These are phyloP conservation scores for Lophium mytilinum DNA, from an alignment of 495 filamentous ascomycete genomes.

Conservation along the genomic window DNA sequence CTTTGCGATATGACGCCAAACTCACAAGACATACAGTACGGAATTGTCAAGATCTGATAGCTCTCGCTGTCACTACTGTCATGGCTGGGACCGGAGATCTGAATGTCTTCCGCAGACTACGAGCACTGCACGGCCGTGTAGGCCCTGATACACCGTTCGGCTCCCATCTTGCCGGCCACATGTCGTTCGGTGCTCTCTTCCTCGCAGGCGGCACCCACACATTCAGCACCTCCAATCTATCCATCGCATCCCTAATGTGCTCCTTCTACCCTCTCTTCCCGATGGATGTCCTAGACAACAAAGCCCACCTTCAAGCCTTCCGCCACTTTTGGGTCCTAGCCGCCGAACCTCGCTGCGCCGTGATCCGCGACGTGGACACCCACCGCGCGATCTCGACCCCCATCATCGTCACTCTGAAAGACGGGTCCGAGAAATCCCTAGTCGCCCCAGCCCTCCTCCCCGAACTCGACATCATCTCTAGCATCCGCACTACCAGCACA, in stretches of 20 bases:
- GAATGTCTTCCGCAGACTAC: constrained; percentile 75
- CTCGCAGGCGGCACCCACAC: constrained; percentile 86
- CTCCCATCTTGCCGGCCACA: constrained; percentile 84
- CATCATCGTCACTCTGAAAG: constrained; percentile 48
- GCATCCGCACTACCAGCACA: constrained; percentile 56
- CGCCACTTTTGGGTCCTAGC: constrained; percentile 96
- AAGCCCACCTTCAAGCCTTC: constrained; percentile 91
- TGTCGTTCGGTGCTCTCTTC: constrained; percentile 87
- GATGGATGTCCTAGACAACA: constrained; percentile 79
- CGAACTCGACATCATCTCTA: constrained; percentile 58
- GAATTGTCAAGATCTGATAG: constrained; percentile 82
- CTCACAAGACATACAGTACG: constrained; percentile 71
- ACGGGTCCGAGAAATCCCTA: constrained; percentile 34
- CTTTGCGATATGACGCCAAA: constrained; percentile 68
- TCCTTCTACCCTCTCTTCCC: constrained; percentile 95
- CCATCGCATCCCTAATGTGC: constrained; percentile 76
- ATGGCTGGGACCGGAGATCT: constrained; percentile 96
- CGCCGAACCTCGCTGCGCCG: constrained; percentile 77
- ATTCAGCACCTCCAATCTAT: constrained; percentile 80
- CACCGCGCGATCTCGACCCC: constrained; percentile 68
- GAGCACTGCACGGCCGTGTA: constrained; percentile 79
- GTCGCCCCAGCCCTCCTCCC: constrained; percentile 73
- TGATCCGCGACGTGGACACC: constrained; percentile 76
- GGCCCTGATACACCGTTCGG: constrained; percentile 81
- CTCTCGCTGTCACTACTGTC: constrained; percentile 72